These are phyloP conservation scores for Pugionium dolabratum DNA, from an alignment of 345 rosid genomes.

Conservation along the genomic window DNA sequence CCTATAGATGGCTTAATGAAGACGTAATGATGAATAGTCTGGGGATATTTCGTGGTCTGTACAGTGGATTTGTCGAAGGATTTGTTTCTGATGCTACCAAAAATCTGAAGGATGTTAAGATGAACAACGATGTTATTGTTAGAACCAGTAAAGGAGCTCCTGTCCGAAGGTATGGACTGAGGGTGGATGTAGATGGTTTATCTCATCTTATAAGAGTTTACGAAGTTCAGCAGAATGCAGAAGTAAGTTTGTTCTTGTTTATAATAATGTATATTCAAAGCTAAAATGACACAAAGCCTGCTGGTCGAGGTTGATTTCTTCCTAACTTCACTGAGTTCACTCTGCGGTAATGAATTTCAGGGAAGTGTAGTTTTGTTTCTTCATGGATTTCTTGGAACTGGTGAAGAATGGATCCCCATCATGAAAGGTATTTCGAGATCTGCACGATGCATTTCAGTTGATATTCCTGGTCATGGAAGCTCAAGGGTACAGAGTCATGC, in stretches of 20 bases:
- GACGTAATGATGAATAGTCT: slow-evolving; percentile 62
- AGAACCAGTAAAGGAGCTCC: slow-evolving; percentile 48
- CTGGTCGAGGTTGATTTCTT: slow-evolving; percentile 10
- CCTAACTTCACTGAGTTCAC: slow-evolving; percentile 2
- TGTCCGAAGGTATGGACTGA: slow-evolving; percentile 48
- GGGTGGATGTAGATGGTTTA: slow-evolving; percentile 53
- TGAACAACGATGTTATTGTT: slow-evolving; percentile 50
- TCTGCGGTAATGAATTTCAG: slow-evolving; percentile 45
- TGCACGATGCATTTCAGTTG: slow-evolving; percentile 80
- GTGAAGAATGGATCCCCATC: slow-evolving; percentile 87
- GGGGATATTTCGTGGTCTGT: slow-evolving; percentile 50
- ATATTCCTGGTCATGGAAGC: slow-evolving; percentile 90
- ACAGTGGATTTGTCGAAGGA: slow-evolving; percentile 65
- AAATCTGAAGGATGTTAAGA: slow-evolving; percentile 55
- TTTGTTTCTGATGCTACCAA: slow-evolving; percentile 52
- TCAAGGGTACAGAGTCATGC: slow-evolving; percentile 47
- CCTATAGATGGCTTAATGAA: slow-evolving; percentile 81
- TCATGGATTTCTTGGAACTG: slow-evolving; percentile 91
- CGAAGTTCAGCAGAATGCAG: slow-evolving; percentile 50
- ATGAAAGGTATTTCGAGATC: slow-evolving; percentile 76
- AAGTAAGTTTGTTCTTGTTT: slow-evolving; percentile 49
- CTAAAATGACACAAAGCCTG: neutral
- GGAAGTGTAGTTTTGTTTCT: slow-evolving; percentile 62
- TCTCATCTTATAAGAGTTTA: slow-evolving; percentile 52
- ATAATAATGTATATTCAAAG: slow-evolving; percentile 15